Base-by-base conservation (phyloP, 1,284 basidiomycete species). In the Leccinum pallidistipes region DNA sequence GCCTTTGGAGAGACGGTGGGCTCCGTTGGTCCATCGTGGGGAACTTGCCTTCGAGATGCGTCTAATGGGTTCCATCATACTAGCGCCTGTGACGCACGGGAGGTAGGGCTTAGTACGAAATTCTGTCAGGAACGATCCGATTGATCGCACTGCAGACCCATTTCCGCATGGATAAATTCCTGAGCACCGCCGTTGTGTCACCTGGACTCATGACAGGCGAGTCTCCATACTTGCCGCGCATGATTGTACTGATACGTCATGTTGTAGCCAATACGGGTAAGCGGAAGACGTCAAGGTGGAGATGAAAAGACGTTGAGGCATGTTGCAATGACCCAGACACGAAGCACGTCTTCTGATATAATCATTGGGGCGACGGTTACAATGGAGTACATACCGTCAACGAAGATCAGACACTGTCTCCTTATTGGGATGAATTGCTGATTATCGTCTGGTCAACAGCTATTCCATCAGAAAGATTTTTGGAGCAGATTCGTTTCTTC, bases 31-130 rank as follows among this genome's bases (percentile, higher is more conserved):
- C 36, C 14, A 36, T 36, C 34, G 34, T 14, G 34, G 34, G 34
- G 12, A n/a, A n/a, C n/a, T n/a, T n/a, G n/a, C 34, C 59, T 76
- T 29, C 67, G 62, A 27, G 71, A 83, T 56, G 77, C 80, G 0
- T 82, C 77, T 60, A 72, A 72, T 14, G n/a, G 72, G 71, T 3
- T 74, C 75, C 27, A 73, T 83, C 12, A 79, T 81, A 58, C 81
- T 84, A 11, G 80, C 84, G 2, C 83, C 84, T 1, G 73, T 81
- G n/a, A 81, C 84, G 2, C 81, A 84, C 68, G 2, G 68, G 71
- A 3, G 76, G 76, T 11, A 73, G 74, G 2, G 75, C 79, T 10
- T n/a, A n/a, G n/a, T 87, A 78, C 65, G 71, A 74, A n/a, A 64
- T 86, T 14, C 71, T 85, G n/a, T 79, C 79, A 11, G 81, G 80